Conservation (phyloP, 208 protist species). For the Novymonas esmeraldas region DNA sequence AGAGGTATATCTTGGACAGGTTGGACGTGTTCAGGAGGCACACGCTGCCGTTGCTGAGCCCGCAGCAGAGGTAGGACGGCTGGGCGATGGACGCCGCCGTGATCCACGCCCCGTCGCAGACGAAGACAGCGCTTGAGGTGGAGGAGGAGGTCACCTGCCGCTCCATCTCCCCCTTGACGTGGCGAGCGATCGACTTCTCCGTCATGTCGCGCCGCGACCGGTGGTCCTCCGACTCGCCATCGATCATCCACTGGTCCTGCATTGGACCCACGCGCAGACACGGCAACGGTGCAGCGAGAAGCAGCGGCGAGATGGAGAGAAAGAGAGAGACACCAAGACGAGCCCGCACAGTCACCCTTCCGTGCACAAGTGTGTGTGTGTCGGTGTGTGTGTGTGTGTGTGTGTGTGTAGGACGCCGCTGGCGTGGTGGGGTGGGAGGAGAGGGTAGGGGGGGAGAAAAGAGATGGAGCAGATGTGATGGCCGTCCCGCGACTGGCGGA, state of each 20-base stretch:
- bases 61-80: constrained; percentile 57
- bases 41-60: constrained; percentile 60
- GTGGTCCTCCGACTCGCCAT: constrained; percentile 46
- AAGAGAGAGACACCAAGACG: neutral
- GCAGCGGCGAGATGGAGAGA: neutral
- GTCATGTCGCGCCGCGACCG: constrained; percentile 50
- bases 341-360: too few species aligned
- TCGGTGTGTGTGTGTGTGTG: too few species aligned
- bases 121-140: constrained; percentile 38
- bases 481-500: too few species aligned
- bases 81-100: constrained; percentile 23
- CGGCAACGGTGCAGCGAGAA: neutral
- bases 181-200: constrained; percentile 53
- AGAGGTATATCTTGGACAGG: constrained; percentile 70
- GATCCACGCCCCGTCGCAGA: constrained; percentile 65
- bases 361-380: too few species aligned
- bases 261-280: neutral
- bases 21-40: constrained; percentile 74
- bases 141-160: constrained; percentile 69
- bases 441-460: too few species aligned
- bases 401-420: too few species aligned
- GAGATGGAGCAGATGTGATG: too few species aligned
- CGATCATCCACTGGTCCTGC: constrained; percentile 36
- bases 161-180: constrained; percentile 41
- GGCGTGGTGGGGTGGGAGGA: too few species aligned